These are phyloP conservation scores for Claviceps pazoutovae DNA, from an alignment of 2,329 filamentous ascomycete species.

Conservation along the genomic window DNA sequence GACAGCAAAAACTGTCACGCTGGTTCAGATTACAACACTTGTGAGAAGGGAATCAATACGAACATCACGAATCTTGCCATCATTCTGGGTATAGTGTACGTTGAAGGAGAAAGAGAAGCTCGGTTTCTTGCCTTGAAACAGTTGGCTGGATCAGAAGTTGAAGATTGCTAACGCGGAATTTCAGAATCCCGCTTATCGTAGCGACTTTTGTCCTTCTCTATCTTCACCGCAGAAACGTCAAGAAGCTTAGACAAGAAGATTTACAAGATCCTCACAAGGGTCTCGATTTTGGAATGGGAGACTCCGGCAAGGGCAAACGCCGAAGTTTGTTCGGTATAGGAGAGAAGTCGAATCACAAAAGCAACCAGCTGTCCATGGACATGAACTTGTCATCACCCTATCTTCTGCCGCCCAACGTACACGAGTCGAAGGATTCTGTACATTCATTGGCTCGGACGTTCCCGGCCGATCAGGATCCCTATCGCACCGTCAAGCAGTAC, in stretches of 20 bases:
- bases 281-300: conserved; percentile 75
- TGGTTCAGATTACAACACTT: conserved; percentile 24
- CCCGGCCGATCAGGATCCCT: conserved; percentile 68
- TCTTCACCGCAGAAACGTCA: conserved; percentile 66
- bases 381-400: conserved; percentile 75
- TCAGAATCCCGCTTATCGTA: conserved; percentile 60
- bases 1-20: conserved; percentile 3
- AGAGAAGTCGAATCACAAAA: conserved; percentile 36
- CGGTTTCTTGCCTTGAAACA: not conserved
- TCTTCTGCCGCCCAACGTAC: conserved; percentile 70
- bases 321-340: conserved; percentile 35
- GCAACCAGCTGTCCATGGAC: conserved; percentile 52
- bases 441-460: conserved; percentile 71
- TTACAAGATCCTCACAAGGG: conserved; percentile 75
- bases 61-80: conserved; percentile 51
- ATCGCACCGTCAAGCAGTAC: conserved; percentile 50
- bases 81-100: conserved; percentile 56
- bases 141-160: not conserved
- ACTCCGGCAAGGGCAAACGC: conserved; percentile 28
- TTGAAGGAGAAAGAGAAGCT: conserved; percentile 11
- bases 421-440: conserved; percentile 72
- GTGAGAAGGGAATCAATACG: conserved; percentile 44
- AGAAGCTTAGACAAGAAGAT: conserved; percentile 63
- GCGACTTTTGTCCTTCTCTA: conserved; percentile 55
- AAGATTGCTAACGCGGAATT: conserved; percentile 1